Percentiles rank a stretch among this genome's conserved stretches.
Conservation (phyloP, 306 rosid genomes). For the Castanospermum australe region DNA sequence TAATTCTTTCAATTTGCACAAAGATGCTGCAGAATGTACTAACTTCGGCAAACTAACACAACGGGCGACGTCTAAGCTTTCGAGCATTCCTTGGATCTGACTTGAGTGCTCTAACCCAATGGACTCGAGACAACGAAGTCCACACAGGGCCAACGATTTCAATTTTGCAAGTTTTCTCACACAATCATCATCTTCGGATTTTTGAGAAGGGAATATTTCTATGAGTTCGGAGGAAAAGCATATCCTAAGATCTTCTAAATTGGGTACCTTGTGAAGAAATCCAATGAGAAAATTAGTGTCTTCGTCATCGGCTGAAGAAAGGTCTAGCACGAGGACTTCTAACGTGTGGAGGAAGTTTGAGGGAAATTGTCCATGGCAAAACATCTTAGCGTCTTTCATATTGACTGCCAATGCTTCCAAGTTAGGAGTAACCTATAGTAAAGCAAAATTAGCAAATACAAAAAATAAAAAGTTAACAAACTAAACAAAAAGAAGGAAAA, state of each 20-base stretch:
- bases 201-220: background rate
- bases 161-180: background rate
- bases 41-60: no score
- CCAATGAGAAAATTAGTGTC: no score
- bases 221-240: fast-evolving
- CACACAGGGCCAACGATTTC: fast-evolving
- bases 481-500: no score
- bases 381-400: background rate
- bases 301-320: fast-evolving
- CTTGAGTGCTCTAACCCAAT: background rate
- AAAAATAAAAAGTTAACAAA: no score
- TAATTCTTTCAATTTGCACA: background rate
- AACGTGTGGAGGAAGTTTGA: no score
- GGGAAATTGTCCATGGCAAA: background rate
- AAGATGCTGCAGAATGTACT: background rate
- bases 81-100: no score
- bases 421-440: background rate
- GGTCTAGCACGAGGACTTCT: no score
- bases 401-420: background rate
- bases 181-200: background rate
- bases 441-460: background rate
- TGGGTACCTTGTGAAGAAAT: background rate
- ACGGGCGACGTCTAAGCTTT: no score
- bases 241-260: background rate
- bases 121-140: background rate